Conservation (phyloP, 2,329 filamentous ascomycete genomes). For the Diatrype stigma region DNA sequence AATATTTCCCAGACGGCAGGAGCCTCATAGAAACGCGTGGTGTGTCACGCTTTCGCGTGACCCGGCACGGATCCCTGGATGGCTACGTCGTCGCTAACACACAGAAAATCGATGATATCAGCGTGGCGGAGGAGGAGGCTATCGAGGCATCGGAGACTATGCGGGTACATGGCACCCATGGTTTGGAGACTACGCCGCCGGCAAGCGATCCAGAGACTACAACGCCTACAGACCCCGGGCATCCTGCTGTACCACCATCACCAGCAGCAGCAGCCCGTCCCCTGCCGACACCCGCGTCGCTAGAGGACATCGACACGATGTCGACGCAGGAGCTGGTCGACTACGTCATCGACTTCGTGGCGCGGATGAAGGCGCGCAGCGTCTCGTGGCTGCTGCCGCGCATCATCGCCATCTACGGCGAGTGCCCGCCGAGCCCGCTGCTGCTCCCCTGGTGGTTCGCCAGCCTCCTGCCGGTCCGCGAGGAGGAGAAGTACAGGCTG, state of each 20-base stretch:
- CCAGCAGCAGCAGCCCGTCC: constrained; percentile 11
- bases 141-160: constrained; percentile 66
- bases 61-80: constrained; percentile 61
- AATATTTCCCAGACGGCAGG: constrained; percentile 73
- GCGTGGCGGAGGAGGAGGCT: constrained; percentile 73
- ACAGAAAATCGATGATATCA: constrained; percentile 77
- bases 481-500: constrained; percentile 75
- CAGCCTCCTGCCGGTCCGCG: constrained; percentile 71
- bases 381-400: constrained; percentile 72
- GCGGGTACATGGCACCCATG: constrained; percentile 12
- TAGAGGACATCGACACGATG: constrained; percentile 46
- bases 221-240: constrained; percentile 1
- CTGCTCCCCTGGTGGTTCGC: constrained; percentile 90
- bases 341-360: constrained; percentile 63
- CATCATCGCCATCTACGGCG: constrained; percentile 70
- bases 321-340: constrained; percentile 69
- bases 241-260: too few species aligned
- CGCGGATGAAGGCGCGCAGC: constrained; percentile 62
- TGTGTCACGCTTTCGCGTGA: constrained; percentile 70
- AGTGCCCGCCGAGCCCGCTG: constrained; percentile 70
- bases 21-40: constrained; percentile 78
- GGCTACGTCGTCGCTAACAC: constrained; percentile 75
- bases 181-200: constrained; percentile 23
- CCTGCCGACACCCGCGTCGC: constrained; percentile 7
- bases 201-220: neutral